A percentile compares a stretch with the other conserved stretches of the same genome.
These are phyloP conservation scores for Priceomyces castillae DNA, from an alignment of 805 yeast genomes.

Conservation along the genomic window DNA sequence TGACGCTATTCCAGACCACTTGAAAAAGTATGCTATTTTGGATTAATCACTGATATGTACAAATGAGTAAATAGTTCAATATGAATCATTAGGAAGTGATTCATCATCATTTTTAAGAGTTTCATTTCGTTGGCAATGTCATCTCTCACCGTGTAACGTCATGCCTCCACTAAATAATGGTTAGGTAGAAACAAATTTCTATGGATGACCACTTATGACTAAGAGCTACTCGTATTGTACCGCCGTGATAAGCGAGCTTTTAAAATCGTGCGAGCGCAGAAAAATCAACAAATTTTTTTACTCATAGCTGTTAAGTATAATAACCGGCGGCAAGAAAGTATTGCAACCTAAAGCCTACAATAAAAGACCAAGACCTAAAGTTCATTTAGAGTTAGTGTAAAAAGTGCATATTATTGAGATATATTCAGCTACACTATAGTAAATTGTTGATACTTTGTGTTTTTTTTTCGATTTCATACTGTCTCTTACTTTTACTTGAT, in stretches of 20 bases:
- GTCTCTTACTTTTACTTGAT: neutral
- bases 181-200: too few relatives aligned
- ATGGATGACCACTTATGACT: too few relatives aligned
- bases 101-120: too few relatives aligned
- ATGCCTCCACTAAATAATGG: too few relatives aligned
- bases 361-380: neutral
- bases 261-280: conserved; percentile 8
- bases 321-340: neutral
- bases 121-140: too few relatives aligned
- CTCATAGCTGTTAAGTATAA: neutral
- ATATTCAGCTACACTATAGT: neutral
- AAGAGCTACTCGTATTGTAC: neutral
- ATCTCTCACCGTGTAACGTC: too few relatives aligned
- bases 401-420: neutral
- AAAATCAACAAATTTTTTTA: conserved; percentile 2
- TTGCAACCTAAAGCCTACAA: conserved; percentile 1
- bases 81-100: neutral
- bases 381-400: neutral
- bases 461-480: neutral
- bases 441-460: neutral
- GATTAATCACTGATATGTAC: conserved; percentile 17
- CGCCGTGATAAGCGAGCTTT: neutral
- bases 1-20: conserved; percentile 64
- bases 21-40: conserved; percentile 60
- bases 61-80: neutral